These are phyloP conservation scores for Penstemon eatonii DNA, from an alignment of 257 asterid genomes.

Conservation along the genomic window DNA sequence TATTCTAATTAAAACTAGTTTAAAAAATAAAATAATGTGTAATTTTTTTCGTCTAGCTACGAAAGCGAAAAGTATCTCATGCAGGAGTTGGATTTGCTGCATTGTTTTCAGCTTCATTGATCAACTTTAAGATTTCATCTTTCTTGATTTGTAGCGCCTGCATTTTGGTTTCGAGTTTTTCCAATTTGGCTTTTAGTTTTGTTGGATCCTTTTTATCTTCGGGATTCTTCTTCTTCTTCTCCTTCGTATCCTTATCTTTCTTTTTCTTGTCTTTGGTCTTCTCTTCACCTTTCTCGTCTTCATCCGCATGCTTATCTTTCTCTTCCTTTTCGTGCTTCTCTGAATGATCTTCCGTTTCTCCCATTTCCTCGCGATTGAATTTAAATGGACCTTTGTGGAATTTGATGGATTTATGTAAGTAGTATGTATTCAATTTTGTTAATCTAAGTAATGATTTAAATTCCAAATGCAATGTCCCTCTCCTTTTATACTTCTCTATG, in stretches of 20 bases:
- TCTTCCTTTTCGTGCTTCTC: conserved; percentile 41
- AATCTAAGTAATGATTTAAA: conserved; percentile 3
- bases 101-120: conserved; percentile 30
- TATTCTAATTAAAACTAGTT: neutral
- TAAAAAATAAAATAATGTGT: neutral
- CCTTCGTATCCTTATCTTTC: conserved; percentile 31
- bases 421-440: neutral
- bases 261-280: conserved; percentile 29
- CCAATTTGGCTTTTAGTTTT: conserved; percentile 32
- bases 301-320: conserved; percentile 33
- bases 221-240: conserved; percentile 42
- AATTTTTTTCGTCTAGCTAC: too few relatives aligned
- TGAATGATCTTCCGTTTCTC: conserved; percentile 29
- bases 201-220: conserved; percentile 39
- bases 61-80: neutral
- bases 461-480: neutral
- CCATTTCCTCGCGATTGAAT: conserved; percentile 19
- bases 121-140: conserved; percentile 34
- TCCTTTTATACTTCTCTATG: conserved; percentile 11
- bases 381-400: neutral
- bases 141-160: conserved; percentile 31
- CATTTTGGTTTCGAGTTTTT: conserved; percentile 36
- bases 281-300: conserved; percentile 36
- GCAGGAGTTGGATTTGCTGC: conserved; percentile 25
- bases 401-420: neutral